Conservation (phyloP, 768 basidiomycete genomes). For the Lentinula lateritia region DNA sequence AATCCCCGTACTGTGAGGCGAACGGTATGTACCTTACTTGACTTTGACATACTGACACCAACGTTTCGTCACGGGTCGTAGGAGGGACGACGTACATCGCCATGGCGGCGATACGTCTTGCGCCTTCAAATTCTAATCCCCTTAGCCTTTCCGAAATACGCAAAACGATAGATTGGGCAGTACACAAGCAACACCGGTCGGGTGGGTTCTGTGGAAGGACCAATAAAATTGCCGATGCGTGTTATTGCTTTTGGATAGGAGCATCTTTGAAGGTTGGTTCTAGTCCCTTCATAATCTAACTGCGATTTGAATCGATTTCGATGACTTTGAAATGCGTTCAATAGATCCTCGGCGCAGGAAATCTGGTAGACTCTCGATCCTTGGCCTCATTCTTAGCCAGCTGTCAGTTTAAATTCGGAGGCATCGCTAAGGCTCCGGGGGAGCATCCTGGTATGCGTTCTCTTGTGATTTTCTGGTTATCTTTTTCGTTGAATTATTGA, state of each 20-base stretch:
- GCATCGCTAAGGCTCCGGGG: constrained; percentile 79
- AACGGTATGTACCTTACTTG: constrained; percentile 50
- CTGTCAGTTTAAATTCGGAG: constrained; percentile 88
- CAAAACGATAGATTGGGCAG: constrained; percentile 70
- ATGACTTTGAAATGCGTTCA: background rate
- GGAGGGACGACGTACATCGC: constrained; percentile 95
- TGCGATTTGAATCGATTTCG: background rate
- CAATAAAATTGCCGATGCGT: constrained; percentile 84
- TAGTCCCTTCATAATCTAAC: background rate
- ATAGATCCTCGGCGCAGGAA: constrained; percentile 64
- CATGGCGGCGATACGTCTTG: constrained; percentile 65
- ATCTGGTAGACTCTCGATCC: constrained; percentile 50
- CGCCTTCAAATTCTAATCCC: constrained; percentile 21
- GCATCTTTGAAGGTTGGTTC: constrained; percentile 64
- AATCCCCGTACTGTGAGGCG: constrained; percentile 76
- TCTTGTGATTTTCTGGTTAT: background rate
- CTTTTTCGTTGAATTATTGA: background rate
- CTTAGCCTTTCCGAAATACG: constrained; percentile 36
- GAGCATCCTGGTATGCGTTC: constrained; percentile 64
- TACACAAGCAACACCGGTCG: constrained; percentile 58
- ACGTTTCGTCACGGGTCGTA: constrained; percentile 19
- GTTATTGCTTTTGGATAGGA: constrained; percentile 96
- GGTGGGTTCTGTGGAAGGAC: constrained; percentile 90
- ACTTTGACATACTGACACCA: background rate
- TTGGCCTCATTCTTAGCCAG: constrained; percentile 60